phyloP scores from a whole-genome alignment of 345 rosid genomes.

The Aegle marmelos region DNA sequence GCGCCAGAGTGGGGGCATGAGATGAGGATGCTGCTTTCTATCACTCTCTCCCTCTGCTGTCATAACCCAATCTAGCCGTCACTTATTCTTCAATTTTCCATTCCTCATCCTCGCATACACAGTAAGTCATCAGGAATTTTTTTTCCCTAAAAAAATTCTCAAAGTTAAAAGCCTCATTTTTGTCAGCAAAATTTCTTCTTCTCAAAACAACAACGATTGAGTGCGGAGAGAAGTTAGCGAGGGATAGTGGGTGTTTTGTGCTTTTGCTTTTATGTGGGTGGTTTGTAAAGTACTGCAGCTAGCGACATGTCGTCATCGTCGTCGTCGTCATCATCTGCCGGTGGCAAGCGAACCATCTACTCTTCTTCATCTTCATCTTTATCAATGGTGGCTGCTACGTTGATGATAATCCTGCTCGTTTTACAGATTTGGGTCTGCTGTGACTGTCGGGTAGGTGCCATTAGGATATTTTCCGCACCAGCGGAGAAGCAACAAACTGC shows the following conservation, averaged over 20 bases:
- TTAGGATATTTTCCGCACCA: constrained; percentile 23
- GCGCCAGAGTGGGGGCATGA: constrained; percentile 26
- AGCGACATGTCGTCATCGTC: not conserved
- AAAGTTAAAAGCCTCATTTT: too few species aligned
- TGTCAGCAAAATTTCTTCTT: not conserved
- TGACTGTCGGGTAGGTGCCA: constrained; percentile 45
- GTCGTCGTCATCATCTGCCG: not conserved
- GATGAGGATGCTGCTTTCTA: not conserved
- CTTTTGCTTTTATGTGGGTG: constrained; percentile 33
- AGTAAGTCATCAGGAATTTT: too few species aligned
- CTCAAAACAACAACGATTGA: not conserved
- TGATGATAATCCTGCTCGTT: constrained; percentile 14
- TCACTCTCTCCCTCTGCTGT: constrained; percentile 14
- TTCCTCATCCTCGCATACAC: too few species aligned
- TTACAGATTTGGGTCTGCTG: constrained; percentile 48
- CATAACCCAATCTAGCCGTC: constrained; percentile 20
- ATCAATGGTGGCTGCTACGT: constrained; percentile 18
- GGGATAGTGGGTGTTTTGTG: not conserved
- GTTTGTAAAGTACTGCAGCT: constrained; percentile 7
- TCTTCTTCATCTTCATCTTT: constrained; percentile 21
- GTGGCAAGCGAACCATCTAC: constrained; percentile 16
- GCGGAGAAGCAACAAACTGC: not conserved
- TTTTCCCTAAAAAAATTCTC: too few species aligned
- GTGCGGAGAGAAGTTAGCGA: not conserved
- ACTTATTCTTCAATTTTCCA: not conserved